phyloP scores from a whole-genome alignment of 129 eudicot genomes.

The Chrysanthemum lavandulifolium region DNA sequence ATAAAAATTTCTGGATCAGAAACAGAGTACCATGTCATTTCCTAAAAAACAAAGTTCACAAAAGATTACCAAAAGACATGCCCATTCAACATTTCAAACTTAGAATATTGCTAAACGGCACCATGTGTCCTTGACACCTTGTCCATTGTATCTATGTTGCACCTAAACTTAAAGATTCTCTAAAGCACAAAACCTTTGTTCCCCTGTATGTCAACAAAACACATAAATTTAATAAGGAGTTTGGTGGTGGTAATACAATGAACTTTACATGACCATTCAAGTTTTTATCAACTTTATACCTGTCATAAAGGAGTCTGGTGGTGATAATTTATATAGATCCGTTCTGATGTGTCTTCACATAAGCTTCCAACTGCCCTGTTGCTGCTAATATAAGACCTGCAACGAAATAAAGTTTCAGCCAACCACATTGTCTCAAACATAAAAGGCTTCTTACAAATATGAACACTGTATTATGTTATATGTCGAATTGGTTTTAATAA shows the following conservation, averaged over 20 bases:
- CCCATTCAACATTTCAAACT: constrained; percentile 12
- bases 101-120: constrained; percentile 13
- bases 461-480: not conserved
- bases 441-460: not conserved
- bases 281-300: constrained; percentile 10
- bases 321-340: constrained; percentile 37
- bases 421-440: not conserved
- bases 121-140: constrained; percentile 20
- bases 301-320: constrained; percentile 15
- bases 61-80: constrained; percentile 21
- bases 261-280: not conserved
- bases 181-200: not conserved
- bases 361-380: constrained; percentile 63
- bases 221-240: not conserved
- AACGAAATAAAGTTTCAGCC: constrained; percentile 23
- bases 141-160: constrained; percentile 16
- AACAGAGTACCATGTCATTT: constrained; percentile 21
- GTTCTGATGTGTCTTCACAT: constrained; percentile 58
- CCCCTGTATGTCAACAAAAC: constrained; percentile 16
- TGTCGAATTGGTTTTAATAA: not conserved
- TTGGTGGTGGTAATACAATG: not conserved
- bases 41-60: constrained; percentile 14
- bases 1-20: constrained; percentile 19
- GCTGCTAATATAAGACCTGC: constrained; percentile 95
- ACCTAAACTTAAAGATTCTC: constrained; percentile 22